Evolutionary conservation across 2,329 filamentous ascomycete species (phyloP), one percentile per base, ranked within the genome.

Genomic region (Botryotinia calthae): DNA sequence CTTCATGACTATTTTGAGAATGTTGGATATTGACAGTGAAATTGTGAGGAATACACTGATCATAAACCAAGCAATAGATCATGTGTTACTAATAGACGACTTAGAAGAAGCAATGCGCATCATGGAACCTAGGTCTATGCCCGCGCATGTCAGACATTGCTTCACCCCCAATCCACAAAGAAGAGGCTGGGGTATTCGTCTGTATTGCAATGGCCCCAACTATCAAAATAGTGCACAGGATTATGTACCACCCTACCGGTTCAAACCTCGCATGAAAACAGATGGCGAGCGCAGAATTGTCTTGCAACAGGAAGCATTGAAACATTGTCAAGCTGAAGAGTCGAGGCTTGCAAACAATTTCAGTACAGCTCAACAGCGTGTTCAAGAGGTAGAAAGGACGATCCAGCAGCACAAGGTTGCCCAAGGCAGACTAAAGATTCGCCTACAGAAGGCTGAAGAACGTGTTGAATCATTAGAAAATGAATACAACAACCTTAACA

Each of bases 21-120:
- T 93, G 1, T 85, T 99, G 70, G 91, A 94, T 82, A 92, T 98
- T 75, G 93, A 96, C 74, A 89, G 95, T 76, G 88, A 92, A 31
- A 83, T 92, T 61, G 91, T 98, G 31, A 90, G 90, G 67, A 92
- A 94, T 74, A 91, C 94, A 73, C 84, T 98, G 64, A 91, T 99
- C 78, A 96, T 98, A 80, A 91, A 90, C 75, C 87, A 94, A 77
- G 83, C 84, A 10, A 93, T 98, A 70, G 96, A 99, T 75, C 95
- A 98, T 81, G 89, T 91, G 12, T 88, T 97, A 9, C 85, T 99
- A 0, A 89, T 98, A 71, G 85, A 90, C 72, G 85, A 91, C 44
- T 85, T 92, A 42, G 82, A 85, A 1, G 87, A 93, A 72, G 96
- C 91, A 1, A 85, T 91, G 61, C 83, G 85, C 6, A 87, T 93